phyloP scores from a whole-genome alignment of 495 filamentous ascomycete species.

The Cudoniella acicularis region DNA sequence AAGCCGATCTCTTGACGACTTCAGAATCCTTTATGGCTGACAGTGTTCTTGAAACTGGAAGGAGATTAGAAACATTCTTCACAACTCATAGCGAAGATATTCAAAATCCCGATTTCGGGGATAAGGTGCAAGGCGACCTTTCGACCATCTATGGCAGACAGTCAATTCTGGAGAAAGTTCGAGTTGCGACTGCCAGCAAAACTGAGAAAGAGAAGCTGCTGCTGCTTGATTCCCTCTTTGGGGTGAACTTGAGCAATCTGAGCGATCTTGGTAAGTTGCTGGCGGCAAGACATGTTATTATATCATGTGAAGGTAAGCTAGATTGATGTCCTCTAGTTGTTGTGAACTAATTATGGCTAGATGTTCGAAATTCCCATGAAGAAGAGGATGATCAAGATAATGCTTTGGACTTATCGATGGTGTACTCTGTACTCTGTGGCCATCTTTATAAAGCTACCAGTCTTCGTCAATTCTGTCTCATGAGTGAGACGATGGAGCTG shows the following conservation, averaged over 20 bases:
- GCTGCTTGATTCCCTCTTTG: slow-evolving; percentile 16
- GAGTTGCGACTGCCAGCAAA: background rate
- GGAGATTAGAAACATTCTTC: slow-evolving; percentile 16
- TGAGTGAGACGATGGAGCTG: slow-evolving; percentile 49
- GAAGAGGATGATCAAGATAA: slow-evolving; percentile 9
- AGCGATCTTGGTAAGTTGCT: slow-evolving; percentile 17
- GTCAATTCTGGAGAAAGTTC: slow-evolving; percentile 7
- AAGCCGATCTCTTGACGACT: slow-evolving; percentile 1
- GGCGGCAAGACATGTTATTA: slow-evolving; percentile 17
- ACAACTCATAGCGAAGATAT: background rate
- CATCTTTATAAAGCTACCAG: slow-evolving; percentile 13
- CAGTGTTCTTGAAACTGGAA: slow-evolving; percentile 3
- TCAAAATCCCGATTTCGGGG: background rate
- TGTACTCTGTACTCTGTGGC: slow-evolving; percentile 16
- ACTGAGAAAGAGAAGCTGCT: slow-evolving; percentile 11
- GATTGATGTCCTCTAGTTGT: background rate
- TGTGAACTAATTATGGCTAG: slow-evolving; percentile 9
- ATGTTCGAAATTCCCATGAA: slow-evolving; percentile 5
- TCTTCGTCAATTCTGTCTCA: slow-evolving; percentile 53
- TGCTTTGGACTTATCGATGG: slow-evolving; percentile 15
- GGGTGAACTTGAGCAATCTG: background rate
- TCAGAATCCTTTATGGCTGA: background rate
- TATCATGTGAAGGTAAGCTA: slow-evolving; percentile 16
- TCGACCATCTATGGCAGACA: slow-evolving; percentile 15
- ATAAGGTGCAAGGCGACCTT: slow-evolving; percentile 3